Percentiles rank a stretch among this genome's conserved stretches.
Evolutionary conservation across 1,139 yeast genomes (phyloP).

Genomic region (Kazachstania sp.): DNA sequence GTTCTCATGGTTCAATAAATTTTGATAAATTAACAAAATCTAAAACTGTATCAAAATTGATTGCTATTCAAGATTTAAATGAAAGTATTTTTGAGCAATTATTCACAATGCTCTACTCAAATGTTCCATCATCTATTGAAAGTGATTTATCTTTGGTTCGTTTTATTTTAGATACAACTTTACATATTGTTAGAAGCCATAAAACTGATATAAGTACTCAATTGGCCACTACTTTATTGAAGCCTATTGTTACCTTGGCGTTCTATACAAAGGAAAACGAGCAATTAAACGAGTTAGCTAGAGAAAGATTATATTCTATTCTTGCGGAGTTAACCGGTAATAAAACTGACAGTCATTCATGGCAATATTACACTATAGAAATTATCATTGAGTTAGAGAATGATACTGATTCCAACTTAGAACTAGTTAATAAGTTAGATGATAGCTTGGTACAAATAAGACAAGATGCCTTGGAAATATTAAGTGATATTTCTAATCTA

Average conservation of each 20-base stretch:
- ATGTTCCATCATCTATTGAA: conserved; percentile 1
- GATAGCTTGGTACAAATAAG: conserved; percentile 45
- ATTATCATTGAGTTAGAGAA: conserved; percentile 33
- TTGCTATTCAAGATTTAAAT: conserved; percentile 28
- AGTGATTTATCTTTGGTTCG: conserved; percentile 33
- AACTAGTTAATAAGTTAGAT: conserved; percentile 43
- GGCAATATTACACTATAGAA: conserved; percentile 46
- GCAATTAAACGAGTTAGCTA: conserved; percentile 33
- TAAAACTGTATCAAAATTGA: conserved; percentile 51
- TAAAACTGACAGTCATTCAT: conserved; percentile 37
- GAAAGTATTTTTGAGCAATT: conserved; percentile 27
- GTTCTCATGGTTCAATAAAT: conserved; percentile 50
- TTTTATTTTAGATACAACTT: conserved; percentile 62
- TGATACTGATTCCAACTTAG: conserved; percentile 8
- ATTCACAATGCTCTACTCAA: conserved; percentile 10
- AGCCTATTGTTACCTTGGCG: conserved; percentile 44
- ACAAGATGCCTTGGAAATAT: conserved; percentile 42
- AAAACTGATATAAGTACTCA: conserved; percentile 28
- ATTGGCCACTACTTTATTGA: conserved; percentile 35
- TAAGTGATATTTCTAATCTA: conserved; percentile 38
- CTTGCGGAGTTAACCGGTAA: conserved; percentile 49
- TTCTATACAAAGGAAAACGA: conserved; percentile 38
- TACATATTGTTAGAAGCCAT: conserved; percentile 48
- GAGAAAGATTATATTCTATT: conserved; percentile 57
- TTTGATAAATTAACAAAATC: conserved; percentile 76